phyloP scores from a whole-genome alignment of 2,329 filamentous ascomycete genomes.

The Colletotrichum sp. region DNA sequence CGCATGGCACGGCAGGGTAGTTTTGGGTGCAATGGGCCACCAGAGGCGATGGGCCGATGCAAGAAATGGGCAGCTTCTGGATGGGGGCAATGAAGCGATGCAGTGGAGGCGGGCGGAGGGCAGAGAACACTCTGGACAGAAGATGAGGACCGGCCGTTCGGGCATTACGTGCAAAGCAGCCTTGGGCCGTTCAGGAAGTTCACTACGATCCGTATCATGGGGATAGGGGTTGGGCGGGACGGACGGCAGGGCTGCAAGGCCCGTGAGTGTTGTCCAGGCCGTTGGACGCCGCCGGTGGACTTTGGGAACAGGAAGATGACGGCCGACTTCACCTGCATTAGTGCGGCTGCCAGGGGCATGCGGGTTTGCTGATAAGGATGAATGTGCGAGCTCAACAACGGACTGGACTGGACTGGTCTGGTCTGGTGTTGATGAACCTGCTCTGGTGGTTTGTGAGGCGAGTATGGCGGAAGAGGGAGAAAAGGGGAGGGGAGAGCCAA shows the following conservation, averaged over 20 bases:
- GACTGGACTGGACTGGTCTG: not conserved
- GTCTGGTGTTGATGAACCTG: not conserved
- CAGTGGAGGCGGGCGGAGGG: not conserved
- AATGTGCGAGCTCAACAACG: not conserved
- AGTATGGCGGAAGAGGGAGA: not conserved
- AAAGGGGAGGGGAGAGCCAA: not conserved
- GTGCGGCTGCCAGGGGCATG: conserved; percentile 15
- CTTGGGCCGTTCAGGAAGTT: conserved; percentile 10
- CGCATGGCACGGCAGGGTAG: not conserved
- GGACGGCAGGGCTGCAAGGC: not conserved
- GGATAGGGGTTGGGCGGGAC: not conserved
- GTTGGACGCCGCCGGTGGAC: not conserved
- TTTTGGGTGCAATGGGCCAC: not conserved
- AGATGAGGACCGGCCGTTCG: not conserved
- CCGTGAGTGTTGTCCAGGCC: not conserved
- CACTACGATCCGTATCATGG: not conserved
- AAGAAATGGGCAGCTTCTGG: not conserved
- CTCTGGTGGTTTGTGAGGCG: not conserved
- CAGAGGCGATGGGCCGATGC: not conserved
- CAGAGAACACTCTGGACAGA: not conserved
- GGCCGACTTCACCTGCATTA: conserved; percentile 13
- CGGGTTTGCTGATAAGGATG: conserved; percentile 2
- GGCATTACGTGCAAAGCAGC: not conserved
- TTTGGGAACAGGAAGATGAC: not conserved
- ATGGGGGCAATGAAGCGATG: conserved; percentile 5